Conservation (phyloP, 2,329 filamentous ascomycete genomes). For the Beauveria sp. region DNA sequence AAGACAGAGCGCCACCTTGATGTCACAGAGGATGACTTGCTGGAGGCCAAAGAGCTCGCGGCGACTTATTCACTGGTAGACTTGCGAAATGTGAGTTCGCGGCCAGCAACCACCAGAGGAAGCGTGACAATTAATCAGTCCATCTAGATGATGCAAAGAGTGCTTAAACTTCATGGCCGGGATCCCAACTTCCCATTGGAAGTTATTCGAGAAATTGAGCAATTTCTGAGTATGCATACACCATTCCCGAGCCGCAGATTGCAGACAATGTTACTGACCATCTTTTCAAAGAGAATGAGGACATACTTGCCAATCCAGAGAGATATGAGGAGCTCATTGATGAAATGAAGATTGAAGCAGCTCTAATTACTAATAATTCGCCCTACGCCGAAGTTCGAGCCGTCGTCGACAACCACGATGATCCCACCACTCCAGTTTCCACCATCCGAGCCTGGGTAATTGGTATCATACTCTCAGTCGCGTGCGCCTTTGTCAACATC, state of each 20-base stretch:
- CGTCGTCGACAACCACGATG: conserved; percentile 36
- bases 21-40: conserved; percentile 35
- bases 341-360: conserved; percentile 26
- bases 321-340: conserved; percentile 21
- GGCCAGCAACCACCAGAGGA: not conserved
- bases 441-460: conserved; percentile 34
- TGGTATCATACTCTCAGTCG: conserved; percentile 27
- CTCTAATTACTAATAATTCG: conserved; percentile 27
- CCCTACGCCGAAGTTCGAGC: conserved; percentile 37
- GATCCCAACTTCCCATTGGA: conserved; percentile 32
- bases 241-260: not conserved
- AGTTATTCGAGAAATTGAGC: conserved; percentile 27
- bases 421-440: conserved; percentile 30
- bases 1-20: conserved; percentile 19
- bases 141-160: conserved; percentile 25
- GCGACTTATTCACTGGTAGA: conserved; percentile 26
- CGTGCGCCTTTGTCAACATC: conserved; percentile 25
- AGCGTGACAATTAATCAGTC: not conserved
- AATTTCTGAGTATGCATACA: conserved; percentile 25
- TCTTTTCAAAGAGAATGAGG: not conserved
- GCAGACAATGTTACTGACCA: not conserved
- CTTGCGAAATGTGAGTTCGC: conserved; percentile 21
- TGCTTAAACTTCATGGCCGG: conserved; percentile 26
- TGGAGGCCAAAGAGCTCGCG: conserved; percentile 34
- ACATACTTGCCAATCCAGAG: conserved; percentile 18